These are phyloP conservation scores for Westerdykella sp. DNA, from an alignment of 2,329 filamentous ascomycete species.

Conservation along the genomic window DNA sequence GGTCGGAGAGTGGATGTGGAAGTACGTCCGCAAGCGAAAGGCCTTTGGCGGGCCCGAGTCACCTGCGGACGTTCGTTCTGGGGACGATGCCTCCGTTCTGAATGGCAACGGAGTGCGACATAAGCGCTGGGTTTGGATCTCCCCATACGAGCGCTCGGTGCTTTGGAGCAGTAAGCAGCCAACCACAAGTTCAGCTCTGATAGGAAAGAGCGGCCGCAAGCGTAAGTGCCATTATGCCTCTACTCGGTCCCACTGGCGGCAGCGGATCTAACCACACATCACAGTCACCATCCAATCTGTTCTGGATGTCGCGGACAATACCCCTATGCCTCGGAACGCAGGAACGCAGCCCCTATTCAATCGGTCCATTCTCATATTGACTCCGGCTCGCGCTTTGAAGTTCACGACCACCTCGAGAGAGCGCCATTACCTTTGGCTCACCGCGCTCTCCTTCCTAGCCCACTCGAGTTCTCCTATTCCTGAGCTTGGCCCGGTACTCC, in stretches of 20 bases:
- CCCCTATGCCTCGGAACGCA: conserved; percentile 68
- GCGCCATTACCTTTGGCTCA: conserved; percentile 91
- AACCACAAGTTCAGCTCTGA: conserved; percentile 73
- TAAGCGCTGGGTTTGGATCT: conserved; percentile 97
- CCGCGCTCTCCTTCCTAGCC: conserved; percentile 87
- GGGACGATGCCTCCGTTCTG: conserved; percentile 57
- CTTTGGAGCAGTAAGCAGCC: conserved; percentile 99
- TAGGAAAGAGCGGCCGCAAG: conserved; percentile 93
- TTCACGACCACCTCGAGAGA: conserved; percentile 81
- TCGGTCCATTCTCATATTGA: conserved; percentile 90
- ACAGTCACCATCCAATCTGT: conserved; percentile 92
- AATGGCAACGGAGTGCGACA: conserved; percentile 67
- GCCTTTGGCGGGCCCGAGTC: conserved; percentile 74
- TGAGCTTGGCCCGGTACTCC: conserved; percentile 57
- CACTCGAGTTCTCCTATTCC: conserved; percentile 79
- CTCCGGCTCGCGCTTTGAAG: conserved; percentile 86
- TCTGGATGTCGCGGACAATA: conserved; percentile 92
- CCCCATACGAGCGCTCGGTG: conserved; percentile 89
- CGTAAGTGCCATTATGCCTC: conserved; percentile 54
- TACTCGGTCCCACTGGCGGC: background rate
- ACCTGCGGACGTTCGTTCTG: conserved; percentile 43
- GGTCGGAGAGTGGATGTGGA: conserved; percentile 97
- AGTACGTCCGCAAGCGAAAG: conserved; percentile 79
- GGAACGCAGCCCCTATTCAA: conserved; percentile 61
- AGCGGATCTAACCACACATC: conserved; percentile 4